Evolutionary conservation across 148 eudicot species (phyloP).

Genomic region (Arctostaphylos glauca): DNA sequence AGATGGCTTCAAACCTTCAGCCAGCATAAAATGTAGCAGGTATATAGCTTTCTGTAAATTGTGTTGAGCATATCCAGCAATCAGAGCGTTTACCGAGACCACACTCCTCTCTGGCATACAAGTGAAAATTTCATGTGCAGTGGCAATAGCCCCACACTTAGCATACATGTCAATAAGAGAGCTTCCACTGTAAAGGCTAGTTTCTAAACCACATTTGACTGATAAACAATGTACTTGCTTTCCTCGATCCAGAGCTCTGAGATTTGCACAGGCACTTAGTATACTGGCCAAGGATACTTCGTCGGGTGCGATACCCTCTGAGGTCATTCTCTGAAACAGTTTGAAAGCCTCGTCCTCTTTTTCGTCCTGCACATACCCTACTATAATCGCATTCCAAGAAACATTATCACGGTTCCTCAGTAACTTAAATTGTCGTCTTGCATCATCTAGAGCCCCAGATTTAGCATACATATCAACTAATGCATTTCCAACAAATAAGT

Average conservation of each 20-base stretch:
- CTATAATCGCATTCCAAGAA: conserved; percentile 96
- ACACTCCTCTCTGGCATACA: conserved; percentile 61
- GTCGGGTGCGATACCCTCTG: conserved; percentile 58
- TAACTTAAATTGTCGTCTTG: conserved; percentile 57
- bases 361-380: conserved; percentile 74
- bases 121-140: conserved; percentile 56
- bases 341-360: conserved; percentile 67
- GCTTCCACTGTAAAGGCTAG: conserved; percentile 74
- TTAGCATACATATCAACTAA: conserved; percentile 94
- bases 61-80: conserved; percentile 60
- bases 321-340: conserved; percentile 65
- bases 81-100: conserved; percentile 70
- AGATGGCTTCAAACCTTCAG: conserved; percentile 60
- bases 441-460: conserved; percentile 55
- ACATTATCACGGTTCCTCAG: conserved; percentile 61
- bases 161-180: conserved; percentile 94
- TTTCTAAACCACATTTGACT: conserved; percentile 65
- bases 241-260: conserved; percentile 49
- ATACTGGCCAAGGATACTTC: conserved; percentile 86
- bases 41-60: conserved; percentile 49
- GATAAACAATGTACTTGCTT: conserved; percentile 60
- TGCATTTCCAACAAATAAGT: conserved; percentile 77
- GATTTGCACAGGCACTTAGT: conserved; percentile 70
- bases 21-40: conserved; percentile 50
- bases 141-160: conserved; percentile 58